Base-by-base conservation (phyloP, 192 early-diverging fungal genomes). In the Backusella australiensis region DNA sequence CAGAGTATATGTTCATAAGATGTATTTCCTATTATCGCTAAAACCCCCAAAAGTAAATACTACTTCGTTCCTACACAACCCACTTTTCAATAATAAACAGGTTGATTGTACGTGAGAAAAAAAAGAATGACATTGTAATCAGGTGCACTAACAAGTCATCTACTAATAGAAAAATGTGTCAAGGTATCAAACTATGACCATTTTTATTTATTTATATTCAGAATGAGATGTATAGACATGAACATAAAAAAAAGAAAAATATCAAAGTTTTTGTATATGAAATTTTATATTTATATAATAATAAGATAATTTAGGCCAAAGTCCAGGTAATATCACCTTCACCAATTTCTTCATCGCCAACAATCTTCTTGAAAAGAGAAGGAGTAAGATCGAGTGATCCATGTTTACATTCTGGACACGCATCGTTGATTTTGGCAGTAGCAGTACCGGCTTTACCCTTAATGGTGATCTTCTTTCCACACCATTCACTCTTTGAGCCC, bases 311-410 rank as follows among this genome's bases (percentile, higher is more conserved):
- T 80, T 80, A 80, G 53, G 81, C 82, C 74, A 85, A 80, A 39
- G 79, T 80, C 89, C 89, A 90, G 4, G 77, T 82, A 77, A 90
- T 89, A 1, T 82, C 69, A 32, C 82, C 80, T 4, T 84, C 86
- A 52, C 89, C 89, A 36, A 77, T 84, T 41, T 75, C 77, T 42
- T 78, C 39, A 49, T 84, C 75, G 12, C 82, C 89, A 77, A 90
- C 81, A 9, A 81, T 63, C 78, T 90, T 72, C 59, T 87, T 79
- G 71, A 89, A 90, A 26, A 87, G 81, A 8, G 74, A 52, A 9
- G 88, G 86, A 21, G 85, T 86, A 17, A 90, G 75, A 76, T 90
- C 89, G 8, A 90, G 79, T 46, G 83, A 80, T 32, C 89, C 88
- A 4, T 46, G 21, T 19, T 79, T 74, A 76, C 89, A 90, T 1